A percentile compares a stretch with the other conserved stretches of the same genome.
Evolutionary conservation across 2,329 filamentous ascomycete species (phyloP).

Genomic region (Huntiella savannae): DNA sequence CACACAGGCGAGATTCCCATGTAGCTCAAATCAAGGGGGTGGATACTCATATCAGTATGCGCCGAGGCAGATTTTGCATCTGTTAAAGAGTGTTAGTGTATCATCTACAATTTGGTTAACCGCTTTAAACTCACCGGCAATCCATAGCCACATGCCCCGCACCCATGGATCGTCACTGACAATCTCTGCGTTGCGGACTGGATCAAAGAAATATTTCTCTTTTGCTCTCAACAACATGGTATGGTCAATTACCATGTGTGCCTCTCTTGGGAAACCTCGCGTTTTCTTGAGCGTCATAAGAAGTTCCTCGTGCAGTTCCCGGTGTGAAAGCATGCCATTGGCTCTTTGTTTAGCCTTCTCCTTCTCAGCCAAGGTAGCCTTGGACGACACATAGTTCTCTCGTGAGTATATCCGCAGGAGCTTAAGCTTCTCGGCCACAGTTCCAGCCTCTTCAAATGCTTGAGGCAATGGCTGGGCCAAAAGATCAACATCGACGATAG

Average conservation of each 20-base stretch:
- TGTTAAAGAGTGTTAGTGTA: conserved; percentile 15
- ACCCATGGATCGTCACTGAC: conserved; percentile 55
- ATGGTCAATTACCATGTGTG: conserved; percentile 35
- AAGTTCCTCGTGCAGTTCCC: conserved; percentile 38
- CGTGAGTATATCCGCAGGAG: conserved; percentile 23
- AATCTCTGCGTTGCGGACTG: conserved; percentile 44
- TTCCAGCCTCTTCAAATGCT: conserved; percentile 23
- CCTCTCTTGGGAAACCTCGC: conserved; percentile 29
- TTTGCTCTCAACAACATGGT: conserved; percentile 40
- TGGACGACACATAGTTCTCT: conserved; percentile 5
- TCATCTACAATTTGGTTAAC: background rate
- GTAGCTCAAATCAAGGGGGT: conserved; percentile 53
- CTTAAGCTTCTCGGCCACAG: conserved; percentile 30
- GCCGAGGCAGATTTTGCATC: conserved; percentile 45
- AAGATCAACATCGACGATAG: conserved; percentile 21
- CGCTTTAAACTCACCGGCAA: conserved; percentile 33
- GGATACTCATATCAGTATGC: conserved; percentile 50
- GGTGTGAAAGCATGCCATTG: conserved; percentile 25
- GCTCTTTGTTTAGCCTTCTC: conserved; percentile 6
- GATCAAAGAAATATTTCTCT: conserved; percentile 45
- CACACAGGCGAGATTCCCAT: conserved; percentile 57
- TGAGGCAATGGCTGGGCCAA: conserved; percentile 21
- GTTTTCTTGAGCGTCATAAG: conserved; percentile 26
- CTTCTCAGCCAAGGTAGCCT: conserved; percentile 6
- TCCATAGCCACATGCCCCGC: conserved; percentile 61